Percentiles rank a stretch among this genome's conserved stretches.
Evolutionary conservation across 1,139 yeast genomes (phyloP).

Genomic region (Candida sojae): DNA sequence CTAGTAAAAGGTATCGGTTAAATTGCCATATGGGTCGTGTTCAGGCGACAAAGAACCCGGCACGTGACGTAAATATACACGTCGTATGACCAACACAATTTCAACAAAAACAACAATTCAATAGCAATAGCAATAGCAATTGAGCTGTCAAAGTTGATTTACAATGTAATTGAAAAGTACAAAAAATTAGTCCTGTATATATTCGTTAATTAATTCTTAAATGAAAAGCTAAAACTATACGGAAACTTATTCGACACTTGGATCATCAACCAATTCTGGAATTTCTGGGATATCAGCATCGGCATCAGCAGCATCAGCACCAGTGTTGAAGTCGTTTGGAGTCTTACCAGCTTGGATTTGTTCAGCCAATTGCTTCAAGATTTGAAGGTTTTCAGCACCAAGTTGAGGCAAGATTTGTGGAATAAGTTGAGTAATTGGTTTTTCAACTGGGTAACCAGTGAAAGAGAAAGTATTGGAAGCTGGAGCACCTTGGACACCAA

Average conservation of each 20-base stretch:
- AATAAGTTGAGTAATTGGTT: constrained; percentile 87
- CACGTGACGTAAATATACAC: no score
- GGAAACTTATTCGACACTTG: constrained; percentile 2
- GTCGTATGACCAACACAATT: no score
- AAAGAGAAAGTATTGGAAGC: constrained; percentile 91
- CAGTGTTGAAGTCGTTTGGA: constrained; percentile 51
- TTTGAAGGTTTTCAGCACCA: constrained; percentile 93
- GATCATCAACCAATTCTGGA: constrained; percentile 82
- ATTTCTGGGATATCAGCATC: constrained; percentile 64
- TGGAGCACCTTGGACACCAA: constrained; percentile 91
- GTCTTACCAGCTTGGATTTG: constrained; percentile 71
- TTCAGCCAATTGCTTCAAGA: constrained; percentile 88
- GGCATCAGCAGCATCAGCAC: constrained; percentile 51
- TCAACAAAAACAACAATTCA: no score
- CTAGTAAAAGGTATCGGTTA: no score
- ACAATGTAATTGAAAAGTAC: neutral
- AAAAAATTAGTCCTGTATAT: neutral
- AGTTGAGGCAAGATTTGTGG: constrained; percentile 96
- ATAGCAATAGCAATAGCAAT: no score
- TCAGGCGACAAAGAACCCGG: no score
- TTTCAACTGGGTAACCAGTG: constrained; percentile 94
- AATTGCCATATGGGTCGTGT: no score
- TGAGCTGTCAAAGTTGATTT: neutral
- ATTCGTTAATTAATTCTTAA: constrained; percentile 2
- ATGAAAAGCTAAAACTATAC: neutral